Evolutionary conservation across 768 basidiomycete genomes (phyloP).

Genomic region (Agaricus subrufescens): DNA sequence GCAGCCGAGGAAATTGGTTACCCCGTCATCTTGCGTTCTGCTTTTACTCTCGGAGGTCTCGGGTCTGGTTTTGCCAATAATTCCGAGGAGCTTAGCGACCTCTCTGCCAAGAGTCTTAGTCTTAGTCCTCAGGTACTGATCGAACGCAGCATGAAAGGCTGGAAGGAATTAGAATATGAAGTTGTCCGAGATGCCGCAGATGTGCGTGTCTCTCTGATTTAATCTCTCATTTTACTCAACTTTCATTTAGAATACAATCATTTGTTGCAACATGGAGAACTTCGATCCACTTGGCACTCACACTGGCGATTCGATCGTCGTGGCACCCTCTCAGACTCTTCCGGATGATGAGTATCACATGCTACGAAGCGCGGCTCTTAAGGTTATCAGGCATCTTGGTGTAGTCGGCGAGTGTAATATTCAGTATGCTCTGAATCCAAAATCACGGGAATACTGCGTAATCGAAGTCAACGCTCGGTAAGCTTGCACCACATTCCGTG

Average conservation of each 20-base stretch:
- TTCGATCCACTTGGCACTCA: constrained; percentile 99
- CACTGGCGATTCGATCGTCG: constrained; percentile 98
- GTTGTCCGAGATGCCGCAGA: constrained; percentile 98
- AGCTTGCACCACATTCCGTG: constrained; percentile 16
- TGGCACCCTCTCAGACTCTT: constrained; percentile 96
- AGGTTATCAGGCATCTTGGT: constrained; percentile 87
- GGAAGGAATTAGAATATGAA: constrained; percentile 99
- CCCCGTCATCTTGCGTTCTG: constrained; percentile 94
- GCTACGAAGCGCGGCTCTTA: constrained; percentile 96
- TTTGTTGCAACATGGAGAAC: constrained; percentile 99
- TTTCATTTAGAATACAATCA: constrained; percentile 83
- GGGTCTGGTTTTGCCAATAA: constrained; percentile 98
- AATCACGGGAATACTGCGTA: constrained; percentile 90
- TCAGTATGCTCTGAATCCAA: constrained; percentile 96
- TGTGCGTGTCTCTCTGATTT: constrained; percentile 43
- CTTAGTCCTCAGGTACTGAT: constrained; percentile 95
- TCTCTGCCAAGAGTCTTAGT: constrained; percentile 86
- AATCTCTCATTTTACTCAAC: constrained; percentile 11
- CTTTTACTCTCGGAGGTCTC: constrained; percentile 96
- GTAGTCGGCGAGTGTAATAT: constrained; percentile 97
- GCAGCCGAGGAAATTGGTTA: constrained; percentile 93
- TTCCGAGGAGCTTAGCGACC: constrained; percentile 89
- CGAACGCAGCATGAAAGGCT: constrained; percentile 97
- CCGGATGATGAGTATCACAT: constrained; percentile 99
- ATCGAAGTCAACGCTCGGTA: constrained; percentile 97